Percentiles rank a stretch among this genome's conserved stretches.
phyloP scores from a whole-genome alignment of 192 early-diverging fungal genomes.

The Dissophora globulifera region DNA sequence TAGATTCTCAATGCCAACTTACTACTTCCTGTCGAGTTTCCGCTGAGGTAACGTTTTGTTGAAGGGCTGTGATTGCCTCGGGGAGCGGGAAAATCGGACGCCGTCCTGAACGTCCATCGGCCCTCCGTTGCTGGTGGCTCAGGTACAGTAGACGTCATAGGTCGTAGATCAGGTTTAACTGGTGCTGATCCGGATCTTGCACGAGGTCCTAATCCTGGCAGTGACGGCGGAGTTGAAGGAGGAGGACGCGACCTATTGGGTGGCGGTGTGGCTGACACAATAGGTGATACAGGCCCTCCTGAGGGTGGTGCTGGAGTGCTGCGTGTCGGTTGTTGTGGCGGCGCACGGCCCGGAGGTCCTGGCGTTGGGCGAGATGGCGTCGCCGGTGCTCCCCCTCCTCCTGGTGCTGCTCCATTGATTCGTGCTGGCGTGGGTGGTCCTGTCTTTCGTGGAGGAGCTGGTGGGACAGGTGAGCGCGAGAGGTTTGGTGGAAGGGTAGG shows the following conservation, averaged over 20 bases:
- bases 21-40: constrained; percentile 52
- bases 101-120: constrained; percentile 53
- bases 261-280: constrained; percentile 8
- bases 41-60: constrained; percentile 51
- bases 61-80: constrained; percentile 15
- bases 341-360: constrained; percentile 24
- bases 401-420: constrained; percentile 36
- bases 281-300: constrained; percentile 4
- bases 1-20: too few species aligned
- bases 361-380: constrained; percentile 37
- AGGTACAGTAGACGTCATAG: constrained; percentile 20
- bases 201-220: constrained; percentile 24
- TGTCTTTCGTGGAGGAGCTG: constrained; percentile 26
- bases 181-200: constrained; percentile 39
- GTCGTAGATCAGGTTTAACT: constrained; percentile 19
- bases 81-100: constrained; percentile 52
- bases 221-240: constrained; percentile 3
- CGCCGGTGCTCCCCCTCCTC: constrained; percentile 11
- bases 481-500: constrained; percentile 25
- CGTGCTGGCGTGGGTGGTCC: constrained; percentile 33
- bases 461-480: constrained; percentile 23
- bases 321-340: constrained; percentile 26
- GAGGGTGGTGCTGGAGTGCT: constrained; percentile 28
- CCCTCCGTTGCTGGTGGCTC: constrained; percentile 58
- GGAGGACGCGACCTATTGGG: constrained; percentile 36